Conservation (phyloP, 1,139 yeast genomes). For the Sugiyamaella japonica region DNA sequence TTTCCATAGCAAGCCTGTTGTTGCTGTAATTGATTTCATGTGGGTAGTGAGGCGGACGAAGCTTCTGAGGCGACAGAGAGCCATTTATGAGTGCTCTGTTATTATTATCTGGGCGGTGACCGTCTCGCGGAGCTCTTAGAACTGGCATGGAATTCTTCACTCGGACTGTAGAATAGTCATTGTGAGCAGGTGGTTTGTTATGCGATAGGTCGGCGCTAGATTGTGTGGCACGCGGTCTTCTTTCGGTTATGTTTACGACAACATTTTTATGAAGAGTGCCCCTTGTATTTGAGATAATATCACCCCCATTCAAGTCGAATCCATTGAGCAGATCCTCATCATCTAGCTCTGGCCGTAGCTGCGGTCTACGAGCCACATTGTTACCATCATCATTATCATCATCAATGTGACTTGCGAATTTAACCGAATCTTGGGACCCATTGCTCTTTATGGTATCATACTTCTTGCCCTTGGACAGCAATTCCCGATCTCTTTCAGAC, state of each 20-base stretch:
- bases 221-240: constrained; percentile 3
- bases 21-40: not conserved
- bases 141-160: constrained; percentile 24
- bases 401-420: not conserved
- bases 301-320: constrained; percentile 26
- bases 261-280: constrained; percentile 30
- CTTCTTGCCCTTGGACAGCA: constrained; percentile 22
- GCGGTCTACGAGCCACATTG: not conserved
- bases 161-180: constrained; percentile 6
- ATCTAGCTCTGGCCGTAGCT: constrained; percentile 19
- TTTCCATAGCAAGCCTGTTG: not conserved
- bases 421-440: constrained; percentile 21
- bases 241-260: constrained; percentile 22
- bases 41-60: not conserved
- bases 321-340: constrained; percentile 32
- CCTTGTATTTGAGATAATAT: constrained; percentile 11
- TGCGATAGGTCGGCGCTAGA: constrained; percentile 10
- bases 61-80: constrained; percentile 12
- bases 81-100: not conserved
- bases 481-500: constrained; percentile 26
- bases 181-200: not conserved
- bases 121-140: constrained; percentile 9
- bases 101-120: not conserved
- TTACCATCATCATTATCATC: constrained; percentile 3
- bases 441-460: constrained; percentile 28